These are phyloP conservation scores for Artomyces pyxidatus DNA, from an alignment of 768 basidiomycete species.

Conservation along the genomic window DNA sequence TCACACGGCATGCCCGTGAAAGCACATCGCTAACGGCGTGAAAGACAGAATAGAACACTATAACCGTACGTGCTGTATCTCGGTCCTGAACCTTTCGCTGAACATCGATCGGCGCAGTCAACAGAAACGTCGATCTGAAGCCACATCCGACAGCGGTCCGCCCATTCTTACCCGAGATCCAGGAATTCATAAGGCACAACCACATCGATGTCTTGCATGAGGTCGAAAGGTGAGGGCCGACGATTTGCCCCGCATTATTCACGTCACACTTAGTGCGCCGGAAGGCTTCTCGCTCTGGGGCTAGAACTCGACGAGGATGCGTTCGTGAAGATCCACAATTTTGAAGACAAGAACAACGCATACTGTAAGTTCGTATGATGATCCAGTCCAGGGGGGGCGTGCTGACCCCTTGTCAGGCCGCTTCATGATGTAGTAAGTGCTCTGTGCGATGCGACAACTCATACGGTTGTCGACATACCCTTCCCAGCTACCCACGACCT, in stretches of 20 bases:
- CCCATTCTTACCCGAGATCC: constrained; percentile 24
- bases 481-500: constrained; percentile 22
- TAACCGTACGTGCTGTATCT: constrained; percentile 24
- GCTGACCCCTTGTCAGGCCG: constrained; percentile 31
- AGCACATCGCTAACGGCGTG: constrained; percentile 35
- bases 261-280: background rate
- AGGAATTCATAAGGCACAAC: constrained; percentile 22
- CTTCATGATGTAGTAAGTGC: constrained; percentile 56
- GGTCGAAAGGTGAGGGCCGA: constrained; percentile 16
- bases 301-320: constrained; percentile 28
- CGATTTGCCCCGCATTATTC: background rate
- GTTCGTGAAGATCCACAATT: constrained; percentile 24
- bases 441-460: background rate
- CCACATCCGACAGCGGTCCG: constrained; percentile 22
- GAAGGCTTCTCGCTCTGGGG: constrained; percentile 26
- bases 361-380: constrained; percentile 17
- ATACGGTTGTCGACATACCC: background rate
- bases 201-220: constrained; percentile 24
- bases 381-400: background rate
- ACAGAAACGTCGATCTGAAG: constrained; percentile 20
- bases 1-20: constrained; percentile 16
- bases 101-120: constrained; percentile 15
- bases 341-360: constrained; percentile 21
- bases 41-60: constrained; percentile 40
- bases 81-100: background rate